Evolutionary conservation across 305 asterid genomes (phyloP), one percentile per base, ranked within the genome.

Genomic region (Rubia peregrina): DNA sequence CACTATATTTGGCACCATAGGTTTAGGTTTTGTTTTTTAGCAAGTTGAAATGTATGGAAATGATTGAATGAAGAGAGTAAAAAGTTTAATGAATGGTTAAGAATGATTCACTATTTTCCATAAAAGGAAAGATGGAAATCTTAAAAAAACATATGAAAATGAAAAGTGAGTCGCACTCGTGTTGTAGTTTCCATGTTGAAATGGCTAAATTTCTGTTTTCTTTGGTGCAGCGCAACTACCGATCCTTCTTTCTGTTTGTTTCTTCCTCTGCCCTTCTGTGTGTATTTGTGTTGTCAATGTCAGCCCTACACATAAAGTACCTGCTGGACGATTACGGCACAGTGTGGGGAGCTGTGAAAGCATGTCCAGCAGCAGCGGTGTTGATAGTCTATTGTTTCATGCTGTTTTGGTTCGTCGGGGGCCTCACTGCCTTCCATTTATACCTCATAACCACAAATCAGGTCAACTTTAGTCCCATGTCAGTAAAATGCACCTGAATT

Each of bases 341-440:
- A 38, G 63, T 73, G 56, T 81, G 82, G 83, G 72, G 71, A 40
- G 87, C 87, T 65, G 73, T 74, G 60, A 74, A 78, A 75, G 79
- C 67, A 67, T 80, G 85, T 16, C 85, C 87, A 6, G 76, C 82
- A 44, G 46, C 82, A 41, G 62, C 73, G 69, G 71, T 73, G 33
- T 71, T 83, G 51, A 81, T 81, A 79, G 68, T 43, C 24, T 81
- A 83, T 70, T 83, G 82, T 69, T 83, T 83, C 56, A 22, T 83
- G 7, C 77, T 78, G 66, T 78, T 83, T 30, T 81, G 85, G 87
- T 83, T 83, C 60, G 81, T 83, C 22, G 87, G 87, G 19, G 87
- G 85, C 16, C 85, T 81, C 41, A 83, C 85, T 24, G 83, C 79
- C 69, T 83, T 83, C 76, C 87, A 83, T 74, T 65, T 79, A 60